Conservation (phyloP, 2,329 filamentous ascomycete genomes). For the Stagonosporopsis vannaccii region DNA sequence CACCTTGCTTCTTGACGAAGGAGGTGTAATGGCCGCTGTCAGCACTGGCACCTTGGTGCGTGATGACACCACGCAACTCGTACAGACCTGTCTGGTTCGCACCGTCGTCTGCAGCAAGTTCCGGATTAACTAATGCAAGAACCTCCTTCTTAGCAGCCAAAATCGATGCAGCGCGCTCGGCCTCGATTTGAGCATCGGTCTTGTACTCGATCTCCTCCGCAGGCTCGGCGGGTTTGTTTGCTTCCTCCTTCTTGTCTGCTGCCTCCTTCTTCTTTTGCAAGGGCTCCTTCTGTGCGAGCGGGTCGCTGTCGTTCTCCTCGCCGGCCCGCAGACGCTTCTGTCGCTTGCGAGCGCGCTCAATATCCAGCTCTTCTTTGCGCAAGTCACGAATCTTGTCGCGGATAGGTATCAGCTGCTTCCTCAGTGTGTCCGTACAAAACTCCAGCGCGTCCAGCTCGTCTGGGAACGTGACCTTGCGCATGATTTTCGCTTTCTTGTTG, state of each 20-base stretch:
- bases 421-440: conserved; percentile 91
- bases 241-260: conserved; percentile 56
- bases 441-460: conserved; percentile 91
- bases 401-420: conserved; percentile 84
- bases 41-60: conserved; percentile 94
- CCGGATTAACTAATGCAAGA: conserved; percentile 75
- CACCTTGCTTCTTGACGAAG: conserved; percentile 90
- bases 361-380: conserved; percentile 91
- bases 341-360: conserved; percentile 89
- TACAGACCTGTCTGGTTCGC: conserved; percentile 95
- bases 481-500: conserved; percentile 98
- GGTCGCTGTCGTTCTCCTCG: conserved; percentile 58
- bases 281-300: conserved; percentile 56
- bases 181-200: conserved; percentile 91
- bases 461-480: conserved; percentile 97
- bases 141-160: conserved; percentile 88
- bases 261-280: conserved; percentile 60
- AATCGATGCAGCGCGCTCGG: conserved; percentile 78
- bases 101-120: conserved; percentile 77
- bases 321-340: conserved; percentile 75
- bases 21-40: conserved; percentile 98
- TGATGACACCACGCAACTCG: conserved; percentile 91
- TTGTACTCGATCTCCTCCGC: conserved; percentile 81
- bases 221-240: conserved; percentile 60
- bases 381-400: conserved; percentile 95